Conservation (phyloP, 169 alveolate species). For the Cryptosporidium baileyi region DNA sequence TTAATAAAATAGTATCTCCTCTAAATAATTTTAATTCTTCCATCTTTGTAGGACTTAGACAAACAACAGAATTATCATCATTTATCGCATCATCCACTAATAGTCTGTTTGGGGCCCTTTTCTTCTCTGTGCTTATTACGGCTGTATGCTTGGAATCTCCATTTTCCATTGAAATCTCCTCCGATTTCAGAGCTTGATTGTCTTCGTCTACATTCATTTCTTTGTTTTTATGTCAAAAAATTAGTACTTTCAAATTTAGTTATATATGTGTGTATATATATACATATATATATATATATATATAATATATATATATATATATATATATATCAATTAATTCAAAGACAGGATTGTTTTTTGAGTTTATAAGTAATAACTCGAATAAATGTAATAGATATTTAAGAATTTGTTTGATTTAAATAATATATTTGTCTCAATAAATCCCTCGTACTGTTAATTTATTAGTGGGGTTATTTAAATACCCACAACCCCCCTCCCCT, state of each 20-base stretch:
- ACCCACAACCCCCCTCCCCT: not conserved
- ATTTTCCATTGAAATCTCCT: conserved; percentile 37
- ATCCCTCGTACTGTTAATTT: not conserved
- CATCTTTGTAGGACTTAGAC: conserved; percentile 92
- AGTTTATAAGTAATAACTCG: no score
- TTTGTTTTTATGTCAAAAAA: not conserved
- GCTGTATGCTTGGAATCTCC: conserved; percentile 2
- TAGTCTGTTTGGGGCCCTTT: conserved; percentile 89
- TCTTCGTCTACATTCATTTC: conserved; percentile 68
- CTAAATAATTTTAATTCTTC: conserved; percentile 96
- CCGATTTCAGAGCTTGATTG: conserved; percentile 22
- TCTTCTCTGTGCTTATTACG: conserved; percentile 73
- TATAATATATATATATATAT: not conserved
- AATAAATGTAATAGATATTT: no score
- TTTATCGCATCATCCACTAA: conserved; percentile 97
- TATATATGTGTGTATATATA: not conserved
- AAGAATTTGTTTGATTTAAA: no score
- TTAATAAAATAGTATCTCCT: conserved; percentile 97
- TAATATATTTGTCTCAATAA: not conserved
- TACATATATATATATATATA: conserved; percentile 8
- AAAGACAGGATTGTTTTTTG: no score
- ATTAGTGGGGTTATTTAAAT: not conserved
- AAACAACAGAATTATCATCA: conserved; percentile 98
- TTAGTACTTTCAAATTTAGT: not conserved
- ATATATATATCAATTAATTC: not conserved